These are phyloP conservation scores for Cytauxzoon felis DNA, from an alignment of 169 alveolate genomes.

Conservation along the genomic window DNA sequence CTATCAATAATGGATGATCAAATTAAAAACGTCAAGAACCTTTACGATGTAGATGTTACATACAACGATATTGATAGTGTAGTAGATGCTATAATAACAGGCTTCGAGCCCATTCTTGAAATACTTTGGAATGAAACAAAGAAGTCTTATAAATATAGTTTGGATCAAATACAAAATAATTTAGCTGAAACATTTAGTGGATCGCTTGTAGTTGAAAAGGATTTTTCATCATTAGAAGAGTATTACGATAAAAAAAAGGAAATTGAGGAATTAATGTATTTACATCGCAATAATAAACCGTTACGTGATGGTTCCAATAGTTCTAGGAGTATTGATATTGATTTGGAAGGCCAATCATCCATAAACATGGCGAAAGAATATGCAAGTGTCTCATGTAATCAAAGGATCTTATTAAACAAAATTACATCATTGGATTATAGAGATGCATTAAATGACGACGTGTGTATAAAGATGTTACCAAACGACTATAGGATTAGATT, in stretches of 20 bases:
- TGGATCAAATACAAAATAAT: constrained; percentile 2
- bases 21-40: no score
- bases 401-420: constrained; percentile 32
- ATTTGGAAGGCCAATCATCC: neutral
- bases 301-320: no score
- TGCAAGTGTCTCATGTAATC: constrained; percentile 57
- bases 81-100: constrained; percentile 17
- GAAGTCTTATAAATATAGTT: constrained; percentile 28
- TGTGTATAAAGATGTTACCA: constrained; percentile 16
- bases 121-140: constrained; percentile 44
- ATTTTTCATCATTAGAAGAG: constrained; percentile 8
- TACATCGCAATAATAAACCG: constrained; percentile 21
- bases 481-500: constrained; percentile 27
- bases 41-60: no score
- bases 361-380: constrained; percentile 39
- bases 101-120: constrained; percentile 24
- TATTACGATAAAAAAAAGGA: constrained; percentile 19
- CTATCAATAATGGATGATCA: no score
- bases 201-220: constrained; percentile 10
- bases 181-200: neutral
- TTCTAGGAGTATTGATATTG: constrained; percentile 3
- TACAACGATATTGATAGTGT: constrained; percentile 5
- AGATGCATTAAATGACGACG: constrained; percentile 40
- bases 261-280: constrained; percentile 17
- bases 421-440: constrained; percentile 47